These are phyloP conservation scores for Sporothrix variecibatus DNA, from an alignment of 2,329 filamentous ascomycete species.

Conservation along the genomic window DNA sequence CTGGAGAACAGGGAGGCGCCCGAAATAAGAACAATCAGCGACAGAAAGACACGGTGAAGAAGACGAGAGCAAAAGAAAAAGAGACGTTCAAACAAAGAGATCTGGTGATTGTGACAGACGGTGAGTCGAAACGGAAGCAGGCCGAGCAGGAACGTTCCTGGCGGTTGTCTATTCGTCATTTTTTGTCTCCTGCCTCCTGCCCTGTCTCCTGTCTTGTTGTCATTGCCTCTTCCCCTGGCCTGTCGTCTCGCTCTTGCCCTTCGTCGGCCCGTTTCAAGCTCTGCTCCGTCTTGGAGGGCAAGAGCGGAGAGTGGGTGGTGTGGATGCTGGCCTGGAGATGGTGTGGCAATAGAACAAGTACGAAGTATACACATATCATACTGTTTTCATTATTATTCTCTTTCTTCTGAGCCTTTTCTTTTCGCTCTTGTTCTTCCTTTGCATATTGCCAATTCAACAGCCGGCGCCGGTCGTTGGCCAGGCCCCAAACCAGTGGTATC, in stretches of 20 bases:
- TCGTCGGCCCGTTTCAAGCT: constrained; percentile 20
- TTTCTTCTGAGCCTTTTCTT: neutral
- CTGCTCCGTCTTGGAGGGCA: neutral
- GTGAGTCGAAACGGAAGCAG: constrained; percentile 9
- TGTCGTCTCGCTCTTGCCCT: neutral
- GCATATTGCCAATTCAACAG: constrained; percentile 20
- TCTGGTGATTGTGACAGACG: neutral
- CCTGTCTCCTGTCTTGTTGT: neutral
- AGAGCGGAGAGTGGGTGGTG: neutral
- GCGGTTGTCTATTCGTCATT: neutral
- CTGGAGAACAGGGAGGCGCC: neutral
- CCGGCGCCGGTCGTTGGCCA: constrained; percentile 19
- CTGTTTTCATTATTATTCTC: neutral
- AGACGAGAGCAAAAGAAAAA: neutral
- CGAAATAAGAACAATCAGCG: neutral
- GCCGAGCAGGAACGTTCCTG: neutral
- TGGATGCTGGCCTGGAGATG: constrained; percentile 3
- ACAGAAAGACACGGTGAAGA: neutral
- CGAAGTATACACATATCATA: neutral
- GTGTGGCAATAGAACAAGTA: neutral
- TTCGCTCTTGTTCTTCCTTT: neutral
- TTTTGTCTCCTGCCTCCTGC: neutral
- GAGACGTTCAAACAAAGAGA: neutral
- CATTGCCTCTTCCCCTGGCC: neutral
- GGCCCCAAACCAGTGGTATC: constrained; percentile 9